Conservation (phyloP, 805 yeast genomes). For the Pichia pseudocactophila region DNA sequence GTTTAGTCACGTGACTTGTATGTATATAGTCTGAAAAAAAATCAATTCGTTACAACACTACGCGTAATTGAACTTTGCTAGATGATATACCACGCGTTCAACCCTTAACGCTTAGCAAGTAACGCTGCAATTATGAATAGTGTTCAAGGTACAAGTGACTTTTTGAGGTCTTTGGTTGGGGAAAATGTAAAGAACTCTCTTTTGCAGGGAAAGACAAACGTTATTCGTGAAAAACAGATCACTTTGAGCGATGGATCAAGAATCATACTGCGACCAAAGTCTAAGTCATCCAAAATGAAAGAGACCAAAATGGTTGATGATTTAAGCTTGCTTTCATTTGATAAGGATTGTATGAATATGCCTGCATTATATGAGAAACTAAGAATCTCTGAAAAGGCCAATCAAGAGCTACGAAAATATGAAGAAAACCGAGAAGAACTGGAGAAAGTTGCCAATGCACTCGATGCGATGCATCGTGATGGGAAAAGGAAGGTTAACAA, state of each 20-base stretch:
- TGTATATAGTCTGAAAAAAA: no score
- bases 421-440: background rate
- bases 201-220: background rate
- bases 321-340: background rate
- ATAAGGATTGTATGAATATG: constrained; percentile 16
- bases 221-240: constrained; percentile 10
- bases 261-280: constrained; percentile 17
- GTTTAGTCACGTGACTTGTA: no score
- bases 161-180: background rate
- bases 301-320: background rate
- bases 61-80: no score
- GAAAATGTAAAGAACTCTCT: background rate
- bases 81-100: no score
- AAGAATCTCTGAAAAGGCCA: constrained; percentile 17
- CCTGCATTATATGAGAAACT: constrained; percentile 16
- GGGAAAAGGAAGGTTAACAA: constrained; percentile 1
- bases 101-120: background rate
- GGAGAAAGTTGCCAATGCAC: constrained; percentile 1
- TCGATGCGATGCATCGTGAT: background rate
- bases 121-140: background rate
- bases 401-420: constrained; percentile 7
- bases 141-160: background rate
- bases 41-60: no score
- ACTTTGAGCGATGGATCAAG: constrained; percentile 19
- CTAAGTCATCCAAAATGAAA: background rate